phyloP scores from a whole-genome alignment of 2,329 filamentous ascomycete species.

The Tolypocladium capitatum region DNA sequence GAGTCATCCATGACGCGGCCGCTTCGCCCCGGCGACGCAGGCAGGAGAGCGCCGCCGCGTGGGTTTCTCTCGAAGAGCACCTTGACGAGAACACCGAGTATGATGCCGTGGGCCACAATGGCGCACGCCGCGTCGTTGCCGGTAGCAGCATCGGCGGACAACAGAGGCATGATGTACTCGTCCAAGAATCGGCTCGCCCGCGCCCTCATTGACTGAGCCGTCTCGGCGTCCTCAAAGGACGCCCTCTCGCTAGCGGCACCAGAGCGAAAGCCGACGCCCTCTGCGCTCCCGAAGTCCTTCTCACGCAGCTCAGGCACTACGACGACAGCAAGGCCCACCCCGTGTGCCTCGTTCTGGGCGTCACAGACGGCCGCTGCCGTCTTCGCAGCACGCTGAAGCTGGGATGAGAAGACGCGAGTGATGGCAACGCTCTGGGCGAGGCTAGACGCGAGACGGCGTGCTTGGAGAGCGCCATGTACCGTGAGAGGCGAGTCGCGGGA shows the following conservation, averaged over 20 bases:
- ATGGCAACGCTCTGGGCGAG: slow-evolving; percentile 32
- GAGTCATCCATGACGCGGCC: background rate
- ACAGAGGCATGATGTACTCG: slow-evolving; percentile 44
- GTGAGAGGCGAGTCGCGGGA: slow-evolving; percentile 70
- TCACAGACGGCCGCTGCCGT: slow-evolving; percentile 56
- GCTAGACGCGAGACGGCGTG: slow-evolving; percentile 54
- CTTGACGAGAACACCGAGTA: slow-evolving; percentile 57
- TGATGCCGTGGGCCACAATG: slow-evolving; percentile 72
- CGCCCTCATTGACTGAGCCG: slow-evolving; percentile 48
- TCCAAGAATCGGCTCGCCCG: slow-evolving; percentile 56
- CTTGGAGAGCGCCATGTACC: slow-evolving; percentile 68
- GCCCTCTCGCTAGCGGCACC: slow-evolving; percentile 8
- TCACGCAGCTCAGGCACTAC: slow-evolving; percentile 43
- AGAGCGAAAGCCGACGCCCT: slow-evolving; percentile 46
- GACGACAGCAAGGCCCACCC: slow-evolving; percentile 7
- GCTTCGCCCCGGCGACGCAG: slow-evolving; percentile 3
- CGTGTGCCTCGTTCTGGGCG: slow-evolving; percentile 28
- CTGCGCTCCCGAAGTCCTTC: slow-evolving; percentile 60
- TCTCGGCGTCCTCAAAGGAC: slow-evolving; percentile 45
- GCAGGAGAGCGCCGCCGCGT: slow-evolving; percentile 6
- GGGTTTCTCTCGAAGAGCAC: slow-evolving; percentile 43
- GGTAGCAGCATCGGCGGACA: slow-evolving; percentile 3
- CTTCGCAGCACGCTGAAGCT: slow-evolving; percentile 58
- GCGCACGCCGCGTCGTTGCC: slow-evolving; percentile 28
- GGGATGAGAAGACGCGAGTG: slow-evolving; percentile 62